phyloP scores from a whole-genome alignment of 164 flowering plant genomes.

The Chloranthus sessilifolius region DNA sequence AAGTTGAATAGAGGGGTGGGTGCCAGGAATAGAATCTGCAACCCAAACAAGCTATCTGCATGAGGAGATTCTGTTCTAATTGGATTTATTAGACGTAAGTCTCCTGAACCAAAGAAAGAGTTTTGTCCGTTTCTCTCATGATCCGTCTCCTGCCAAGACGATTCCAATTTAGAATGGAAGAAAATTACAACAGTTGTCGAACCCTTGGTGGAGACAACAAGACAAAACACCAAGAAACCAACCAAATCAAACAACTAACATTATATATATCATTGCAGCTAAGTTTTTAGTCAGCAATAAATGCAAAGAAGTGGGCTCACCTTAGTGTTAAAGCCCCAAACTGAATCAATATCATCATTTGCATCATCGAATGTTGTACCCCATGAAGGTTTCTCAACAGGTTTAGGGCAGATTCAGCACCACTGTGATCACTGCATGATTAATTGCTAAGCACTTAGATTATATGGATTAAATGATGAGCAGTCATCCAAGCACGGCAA shows the following conservation, averaged over 20 bases:
- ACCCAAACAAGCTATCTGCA: constrained; percentile 36
- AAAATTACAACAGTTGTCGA: no score
- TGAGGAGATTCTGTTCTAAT: constrained; percentile 58
- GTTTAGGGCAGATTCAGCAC: constrained; percentile 44
- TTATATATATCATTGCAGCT: no score
- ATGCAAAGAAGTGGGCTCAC: constrained; percentile 27
- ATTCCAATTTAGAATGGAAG: no score
- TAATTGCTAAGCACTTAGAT: no score
- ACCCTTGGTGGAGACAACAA: no score
- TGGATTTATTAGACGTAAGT: constrained; percentile 48
- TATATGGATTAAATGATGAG: no score
- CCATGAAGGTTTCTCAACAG: constrained; percentile 75
- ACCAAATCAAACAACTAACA: no score
- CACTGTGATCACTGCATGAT: constrained; percentile 58
- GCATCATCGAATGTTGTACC: constrained; percentile 70
- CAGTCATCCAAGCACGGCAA: no score
- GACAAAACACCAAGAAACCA: no score
- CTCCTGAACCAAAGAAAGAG: constrained; percentile 54
- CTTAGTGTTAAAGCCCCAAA: constrained; percentile 83
- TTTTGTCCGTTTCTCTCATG: constrained; percentile 40
- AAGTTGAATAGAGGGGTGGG: constrained; percentile 76
- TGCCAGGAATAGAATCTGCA: constrained; percentile 75
- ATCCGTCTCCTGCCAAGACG: constrained; percentile 51
- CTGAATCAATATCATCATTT: constrained; percentile 77
- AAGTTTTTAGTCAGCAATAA: not conserved